These are phyloP conservation scores for Penstemon eatonii DNA, from an alignment of 257 asterid species.

Conservation along the genomic window DNA sequence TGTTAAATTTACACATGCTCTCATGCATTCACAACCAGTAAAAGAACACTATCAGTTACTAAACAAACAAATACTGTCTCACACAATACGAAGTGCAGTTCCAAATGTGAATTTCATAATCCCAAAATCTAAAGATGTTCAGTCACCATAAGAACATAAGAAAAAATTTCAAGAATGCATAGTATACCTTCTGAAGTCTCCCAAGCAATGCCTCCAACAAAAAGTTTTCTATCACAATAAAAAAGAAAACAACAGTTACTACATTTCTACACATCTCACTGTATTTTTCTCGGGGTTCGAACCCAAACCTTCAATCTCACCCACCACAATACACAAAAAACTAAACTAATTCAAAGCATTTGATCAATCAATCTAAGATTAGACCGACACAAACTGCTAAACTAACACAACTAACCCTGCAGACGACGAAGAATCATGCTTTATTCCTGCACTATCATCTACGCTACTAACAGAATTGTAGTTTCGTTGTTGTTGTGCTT, in stretches of 20 bases:
- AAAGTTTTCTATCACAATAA: constrained; percentile 91
- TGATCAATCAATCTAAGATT: constrained; percentile 37
- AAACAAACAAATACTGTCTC: no score
- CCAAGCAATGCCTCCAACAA: constrained; percentile 99
- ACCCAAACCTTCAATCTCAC: constrained; percentile 37
- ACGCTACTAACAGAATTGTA: constrained; percentile 44
- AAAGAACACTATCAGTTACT: no score
- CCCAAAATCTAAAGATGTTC: not conserved
- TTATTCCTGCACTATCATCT: constrained; percentile 83
- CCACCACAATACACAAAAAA: constrained; percentile 33
- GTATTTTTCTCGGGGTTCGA: constrained; percentile 42
- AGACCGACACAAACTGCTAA: constrained; percentile 55
- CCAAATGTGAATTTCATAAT: not conserved
- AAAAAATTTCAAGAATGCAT: not conserved
- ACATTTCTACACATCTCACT: constrained; percentile 49
- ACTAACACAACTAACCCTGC: constrained; percentile 98
- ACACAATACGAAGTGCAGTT: not conserved
- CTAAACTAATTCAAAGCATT: constrained; percentile 42
- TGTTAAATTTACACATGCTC: no score
- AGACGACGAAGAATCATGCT: constrained; percentile 91
- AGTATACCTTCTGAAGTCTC: constrained; percentile 92
- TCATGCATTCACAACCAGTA: no score
- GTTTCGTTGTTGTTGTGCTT: constrained; percentile 54
- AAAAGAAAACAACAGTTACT: constrained; percentile 70
- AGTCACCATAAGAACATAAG: not conserved